Evolutionary conservation across 148 eudicot species (phyloP).

Genomic region (Euryodendron excelsum): DNA sequence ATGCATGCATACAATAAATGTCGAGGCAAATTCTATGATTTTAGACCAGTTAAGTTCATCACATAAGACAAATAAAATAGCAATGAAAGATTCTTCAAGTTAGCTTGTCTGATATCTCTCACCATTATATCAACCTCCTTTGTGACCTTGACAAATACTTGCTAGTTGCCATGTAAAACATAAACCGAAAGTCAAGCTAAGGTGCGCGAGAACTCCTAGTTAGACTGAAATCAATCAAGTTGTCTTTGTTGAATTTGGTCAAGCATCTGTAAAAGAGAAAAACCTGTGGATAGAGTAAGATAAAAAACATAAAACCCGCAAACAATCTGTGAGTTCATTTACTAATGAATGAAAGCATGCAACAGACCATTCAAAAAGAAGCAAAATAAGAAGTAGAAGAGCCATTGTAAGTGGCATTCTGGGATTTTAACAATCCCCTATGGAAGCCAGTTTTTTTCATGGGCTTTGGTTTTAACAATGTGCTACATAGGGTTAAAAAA

Average conservation of each 20-base stretch:
- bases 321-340: too few species aligned
- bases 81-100: background rate
- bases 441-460: constrained; percentile 1
- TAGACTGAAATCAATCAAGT: too few species aligned
- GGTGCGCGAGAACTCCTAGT: too few species aligned
- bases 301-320: too few species aligned
- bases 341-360: too few species aligned
- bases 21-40: background rate
- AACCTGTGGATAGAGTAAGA: too few species aligned
- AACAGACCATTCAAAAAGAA: too few species aligned
- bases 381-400: background rate
- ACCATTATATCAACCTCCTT: too few species aligned
- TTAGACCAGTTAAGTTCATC: background rate
- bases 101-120: background rate
- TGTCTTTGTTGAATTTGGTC: background rate
- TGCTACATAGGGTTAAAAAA: background rate
- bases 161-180: background rate
- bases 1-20: background rate
- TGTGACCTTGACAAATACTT: too few species aligned
- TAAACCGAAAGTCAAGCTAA: too few species aligned
- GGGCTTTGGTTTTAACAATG: constrained; percentile 1
- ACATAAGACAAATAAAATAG: background rate
- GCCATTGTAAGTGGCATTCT: background rate
- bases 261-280: too few species aligned
- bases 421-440: background rate